These are phyloP conservation scores for Sugiyamaella xylanicola DNA, from an alignment of 1,139 yeast species.

Conservation along the genomic window DNA sequence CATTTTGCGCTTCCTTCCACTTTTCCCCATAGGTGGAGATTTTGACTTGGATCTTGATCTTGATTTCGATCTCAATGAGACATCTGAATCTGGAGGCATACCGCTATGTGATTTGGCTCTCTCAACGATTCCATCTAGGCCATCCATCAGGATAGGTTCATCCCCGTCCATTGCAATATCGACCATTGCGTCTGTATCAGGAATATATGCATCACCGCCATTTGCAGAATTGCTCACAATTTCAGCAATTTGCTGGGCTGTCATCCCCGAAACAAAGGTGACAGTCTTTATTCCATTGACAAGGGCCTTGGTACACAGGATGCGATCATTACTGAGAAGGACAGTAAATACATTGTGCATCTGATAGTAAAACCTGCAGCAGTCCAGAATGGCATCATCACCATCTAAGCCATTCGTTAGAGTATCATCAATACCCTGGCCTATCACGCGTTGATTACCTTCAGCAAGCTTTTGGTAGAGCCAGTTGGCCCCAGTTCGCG, in stretches of 20 bases:
- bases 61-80: not conserved
- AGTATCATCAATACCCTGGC: slow-evolving; percentile 63
- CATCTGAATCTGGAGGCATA: not conserved
- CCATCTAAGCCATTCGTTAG: slow-evolving; percentile 50
- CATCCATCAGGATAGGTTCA: not conserved
- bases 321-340: slow-evolving; percentile 79
- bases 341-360: slow-evolving; percentile 50
- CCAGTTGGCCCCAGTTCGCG: slow-evolving; percentile 82
- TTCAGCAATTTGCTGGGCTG: slow-evolving; percentile 57
- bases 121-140: not conserved
- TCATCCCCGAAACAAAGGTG: slow-evolving; percentile 59
- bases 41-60: not conserved
- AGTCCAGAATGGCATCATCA: slow-evolving; percentile 86
- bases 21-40: not conserved
- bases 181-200: slow-evolving; percentile 1
- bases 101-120: too few relatives aligned
- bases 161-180: not conserved
- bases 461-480: slow-evolving; percentile 63
- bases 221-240: slow-evolving; percentile 33
- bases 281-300: slow-evolving; percentile 69
- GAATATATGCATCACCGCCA: slow-evolving; percentile 12
- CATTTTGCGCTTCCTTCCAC: slow-evolving; percentile 3
- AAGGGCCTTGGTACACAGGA: slow-evolving; percentile 76
- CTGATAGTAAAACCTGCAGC: slow-evolving; percentile 66
- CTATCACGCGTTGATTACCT: slow-evolving; percentile 54